Conservation (phyloP, 305 asterid species). For the Ruellia speciosa region DNA sequence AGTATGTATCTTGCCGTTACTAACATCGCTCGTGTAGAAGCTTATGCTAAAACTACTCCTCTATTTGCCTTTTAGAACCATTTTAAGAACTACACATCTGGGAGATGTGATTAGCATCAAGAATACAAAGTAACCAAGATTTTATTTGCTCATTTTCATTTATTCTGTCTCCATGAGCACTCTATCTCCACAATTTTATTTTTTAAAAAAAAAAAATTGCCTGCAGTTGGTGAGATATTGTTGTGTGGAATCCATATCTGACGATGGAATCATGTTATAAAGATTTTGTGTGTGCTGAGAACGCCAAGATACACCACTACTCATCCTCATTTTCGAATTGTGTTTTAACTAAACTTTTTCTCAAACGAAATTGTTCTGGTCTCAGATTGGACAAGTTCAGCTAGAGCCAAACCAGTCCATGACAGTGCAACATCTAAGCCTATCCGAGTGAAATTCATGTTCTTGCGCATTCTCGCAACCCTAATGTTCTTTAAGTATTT, state of each 20-base stretch:
- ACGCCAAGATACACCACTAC: constrained; percentile 61
- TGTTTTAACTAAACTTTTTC: too few species aligned
- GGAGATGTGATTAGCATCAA: constrained; percentile 67
- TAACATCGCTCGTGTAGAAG: too few species aligned
- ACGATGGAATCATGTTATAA: constrained; percentile 80
- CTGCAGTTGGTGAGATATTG: constrained; percentile 86
- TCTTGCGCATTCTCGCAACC: too few species aligned
- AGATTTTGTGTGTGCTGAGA: constrained; percentile 88
- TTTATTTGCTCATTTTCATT: constrained; percentile 8
- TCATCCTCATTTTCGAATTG: background rate
- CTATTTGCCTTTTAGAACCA: too few species aligned
- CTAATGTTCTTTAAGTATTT: too few species aligned
- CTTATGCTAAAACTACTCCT: too few species aligned
- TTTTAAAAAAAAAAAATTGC: constrained; percentile 5
- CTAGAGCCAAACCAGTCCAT: constrained; percentile 69
- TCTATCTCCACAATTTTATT: constrained; percentile 7
- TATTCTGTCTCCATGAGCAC: constrained; percentile 6
- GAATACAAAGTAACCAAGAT: constrained; percentile 61
- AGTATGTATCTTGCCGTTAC: too few species aligned
- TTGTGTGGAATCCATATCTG: constrained; percentile 88
- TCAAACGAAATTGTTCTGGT: constrained; percentile 1
- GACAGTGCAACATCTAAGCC: constrained; percentile 64
- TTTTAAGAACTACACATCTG: constrained; percentile 14
- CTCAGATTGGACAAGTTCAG: constrained; percentile 69
- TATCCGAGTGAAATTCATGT: constrained; percentile 17